Evolutionary conservation across 768 basidiomycete species (phyloP).

Genomic region (Amanita rimosa): DNA sequence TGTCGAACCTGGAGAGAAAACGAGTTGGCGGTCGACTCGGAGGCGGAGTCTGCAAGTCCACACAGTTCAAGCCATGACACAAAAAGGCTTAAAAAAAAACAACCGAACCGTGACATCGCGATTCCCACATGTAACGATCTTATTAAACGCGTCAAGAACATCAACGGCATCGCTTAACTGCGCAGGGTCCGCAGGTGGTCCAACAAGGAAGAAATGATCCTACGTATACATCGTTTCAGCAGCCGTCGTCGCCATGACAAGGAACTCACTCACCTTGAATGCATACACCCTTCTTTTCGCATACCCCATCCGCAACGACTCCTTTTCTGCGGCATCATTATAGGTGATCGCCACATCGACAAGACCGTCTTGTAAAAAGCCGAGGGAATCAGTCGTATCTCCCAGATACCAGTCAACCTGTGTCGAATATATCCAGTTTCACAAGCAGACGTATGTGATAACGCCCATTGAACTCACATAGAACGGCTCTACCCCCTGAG

Average conservation of each 20-base stretch:
- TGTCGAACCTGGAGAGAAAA: constrained; percentile 47
- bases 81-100: constrained; percentile 4
- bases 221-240: constrained; percentile 8
- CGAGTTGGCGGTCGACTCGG: constrained; percentile 24
- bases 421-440: background rate
- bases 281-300: constrained; percentile 28
- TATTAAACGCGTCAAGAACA: constrained; percentile 33
- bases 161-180: constrained; percentile 19
- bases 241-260: background rate
- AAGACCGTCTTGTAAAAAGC: constrained; percentile 24
- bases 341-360: constrained; percentile 45
- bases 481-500: constrained; percentile 19
- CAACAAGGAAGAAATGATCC: constrained; percentile 43
- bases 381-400: constrained; percentile 42
- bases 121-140: constrained; percentile 34
- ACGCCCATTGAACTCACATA: constrained; percentile 14
- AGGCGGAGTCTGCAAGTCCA: constrained; percentile 15
- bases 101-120: constrained; percentile 29
- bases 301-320: constrained; percentile 17
- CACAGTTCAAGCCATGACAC: background rate
- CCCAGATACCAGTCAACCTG: constrained; percentile 48
- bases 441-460: background rate
- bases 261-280: constrained; percentile 29
- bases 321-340: constrained; percentile 36
- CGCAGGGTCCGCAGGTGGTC: constrained; percentile 36